Evolutionary conservation across 768 basidiomycete genomes (phyloP).

Genomic region (Boletus rubroflammeus): DNA sequence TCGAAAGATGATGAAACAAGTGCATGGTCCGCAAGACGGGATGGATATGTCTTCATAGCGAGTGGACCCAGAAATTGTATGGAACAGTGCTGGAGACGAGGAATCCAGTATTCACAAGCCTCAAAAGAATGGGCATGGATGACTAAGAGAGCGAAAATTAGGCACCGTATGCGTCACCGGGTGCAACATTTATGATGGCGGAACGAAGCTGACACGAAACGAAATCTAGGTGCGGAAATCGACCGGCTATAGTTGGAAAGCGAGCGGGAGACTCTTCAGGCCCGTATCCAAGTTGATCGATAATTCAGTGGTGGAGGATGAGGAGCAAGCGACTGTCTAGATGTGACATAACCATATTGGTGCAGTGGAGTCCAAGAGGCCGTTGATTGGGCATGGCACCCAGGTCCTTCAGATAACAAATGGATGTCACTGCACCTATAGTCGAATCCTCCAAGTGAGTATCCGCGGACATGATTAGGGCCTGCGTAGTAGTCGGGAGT

Average conservation of each 20-base stretch:
- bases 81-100: constrained; percentile 21
- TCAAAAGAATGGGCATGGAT: constrained; percentile 32
- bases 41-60: constrained; percentile 59
- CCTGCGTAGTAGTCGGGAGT: constrained; percentile 46
- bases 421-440: constrained; percentile 46
- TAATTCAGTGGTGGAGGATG: constrained; percentile 41
- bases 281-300: constrained; percentile 49
- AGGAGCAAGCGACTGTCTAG: constrained; percentile 43
- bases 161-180: constrained; percentile 32
- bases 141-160: constrained; percentile 40
- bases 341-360: constrained; percentile 39
- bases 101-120: constrained; percentile 37
- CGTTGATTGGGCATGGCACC: constrained; percentile 35
- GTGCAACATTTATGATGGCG: constrained; percentile 31
- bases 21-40: constrained; percentile 49
- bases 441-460: constrained; percentile 57
- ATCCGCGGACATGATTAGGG: constrained; percentile 53
- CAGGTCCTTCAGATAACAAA: constrained; percentile 42
- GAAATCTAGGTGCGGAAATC: constrained; percentile 26
- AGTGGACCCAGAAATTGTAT: constrained; percentile 25
- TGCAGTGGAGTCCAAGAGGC: constrained; percentile 43
- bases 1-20: constrained; percentile 28
- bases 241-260: constrained; percentile 6
- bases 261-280: constrained; percentile 30
- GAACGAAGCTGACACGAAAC: constrained; percentile 18